Evolutionary conservation across 129 eudicot species (phyloP).

Genomic region (Oenanthe sinensis): DNA sequence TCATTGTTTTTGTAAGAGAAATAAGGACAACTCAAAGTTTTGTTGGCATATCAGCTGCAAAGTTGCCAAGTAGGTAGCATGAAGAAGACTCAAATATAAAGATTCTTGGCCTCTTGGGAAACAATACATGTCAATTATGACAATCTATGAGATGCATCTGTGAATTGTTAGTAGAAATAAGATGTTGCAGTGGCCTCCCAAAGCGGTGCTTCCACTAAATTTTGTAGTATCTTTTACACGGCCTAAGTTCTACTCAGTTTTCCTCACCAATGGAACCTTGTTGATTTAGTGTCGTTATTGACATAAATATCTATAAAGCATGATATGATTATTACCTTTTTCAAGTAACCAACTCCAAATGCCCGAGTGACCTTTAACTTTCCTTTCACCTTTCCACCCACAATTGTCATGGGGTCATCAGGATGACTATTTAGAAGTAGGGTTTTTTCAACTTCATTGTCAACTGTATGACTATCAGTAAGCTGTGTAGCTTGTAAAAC

Average conservation of each 20-base stretch:
- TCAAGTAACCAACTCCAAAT: conserved; percentile 95
- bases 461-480: conserved; percentile 76
- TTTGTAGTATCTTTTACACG: background rate
- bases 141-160: background rate
- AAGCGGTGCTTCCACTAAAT: background rate
- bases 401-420: conserved; percentile 63
- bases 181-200: background rate
- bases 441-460: conserved; percentile 67
- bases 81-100: background rate
- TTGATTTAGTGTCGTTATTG: background rate
- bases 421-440: conserved; percentile 63
- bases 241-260: background rate
- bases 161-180: background rate
- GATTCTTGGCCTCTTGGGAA: background rate
- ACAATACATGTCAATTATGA: background rate
- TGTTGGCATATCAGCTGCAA: background rate
- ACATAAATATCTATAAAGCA: background rate
- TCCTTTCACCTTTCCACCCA: conserved; percentile 84
- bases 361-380: conserved; percentile 95
- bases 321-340: conserved; percentile 44
- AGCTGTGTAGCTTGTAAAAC: conserved; percentile 62
- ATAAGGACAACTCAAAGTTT: background rate
- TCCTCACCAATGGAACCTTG: background rate
- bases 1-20: background rate
- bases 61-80: background rate